Conservation (phyloP, 345 rosid genomes). For the Salix exigua region DNA sequence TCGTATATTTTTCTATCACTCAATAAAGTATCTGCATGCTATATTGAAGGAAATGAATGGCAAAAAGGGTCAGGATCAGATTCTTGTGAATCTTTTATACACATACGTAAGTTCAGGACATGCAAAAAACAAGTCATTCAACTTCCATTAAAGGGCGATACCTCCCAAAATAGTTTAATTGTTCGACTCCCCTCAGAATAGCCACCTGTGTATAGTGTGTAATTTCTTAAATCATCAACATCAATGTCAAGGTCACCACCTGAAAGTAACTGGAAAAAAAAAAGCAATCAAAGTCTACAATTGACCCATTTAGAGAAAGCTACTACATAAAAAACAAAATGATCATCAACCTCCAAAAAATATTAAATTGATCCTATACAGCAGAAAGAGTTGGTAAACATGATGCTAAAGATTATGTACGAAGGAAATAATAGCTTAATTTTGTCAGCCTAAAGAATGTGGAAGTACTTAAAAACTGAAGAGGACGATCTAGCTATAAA, state of each 20-base stretch:
- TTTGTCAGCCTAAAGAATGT: no score
- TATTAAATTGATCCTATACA: no score
- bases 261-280: slow-evolving; percentile 70
- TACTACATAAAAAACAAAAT: no score
- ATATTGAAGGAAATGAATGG: neutral
- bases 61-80: neutral
- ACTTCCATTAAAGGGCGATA: slow-evolving; percentile 15
- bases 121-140: neutral
- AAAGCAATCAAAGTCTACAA: slow-evolving; percentile 11
- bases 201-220: slow-evolving; percentile 89
- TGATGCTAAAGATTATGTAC: no score
- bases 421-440: no score
- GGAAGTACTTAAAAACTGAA: no score
- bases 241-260: slow-evolving; percentile 92
- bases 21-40: neutral
- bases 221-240: slow-evolving; percentile 71
- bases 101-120: neutral
- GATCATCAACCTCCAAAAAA: no score
- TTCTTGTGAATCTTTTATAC: no score
- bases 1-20: neutral
- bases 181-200: slow-evolving; percentile 84
- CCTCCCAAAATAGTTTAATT: slow-evolving; percentile 95
- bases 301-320: neutral
- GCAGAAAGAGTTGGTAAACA: no score
- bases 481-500: no score